Percentiles rank a stretch among this genome's conserved stretches.
These are phyloP conservation scores for Camellia sinensis DNA, from an alignment of 148 eudicot species.

Conservation along the genomic window DNA sequence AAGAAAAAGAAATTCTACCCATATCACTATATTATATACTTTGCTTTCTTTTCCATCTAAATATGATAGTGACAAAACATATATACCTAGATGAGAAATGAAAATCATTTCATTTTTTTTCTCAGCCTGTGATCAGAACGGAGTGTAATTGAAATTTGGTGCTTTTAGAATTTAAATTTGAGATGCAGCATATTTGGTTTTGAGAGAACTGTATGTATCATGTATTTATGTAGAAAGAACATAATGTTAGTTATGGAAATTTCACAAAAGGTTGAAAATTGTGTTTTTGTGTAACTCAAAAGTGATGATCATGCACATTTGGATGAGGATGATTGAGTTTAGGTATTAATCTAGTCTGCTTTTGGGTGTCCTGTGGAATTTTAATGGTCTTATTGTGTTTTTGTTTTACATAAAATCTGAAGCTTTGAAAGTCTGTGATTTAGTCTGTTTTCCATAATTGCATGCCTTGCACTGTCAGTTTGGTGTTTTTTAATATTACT, in stretches of 20 bases:
- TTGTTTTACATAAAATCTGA: background rate
- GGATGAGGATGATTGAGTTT: background rate
- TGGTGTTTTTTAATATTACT: too few relatives aligned
- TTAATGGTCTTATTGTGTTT: background rate
- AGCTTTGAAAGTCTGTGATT: background rate
- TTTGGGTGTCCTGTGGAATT: background rate
- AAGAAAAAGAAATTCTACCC: too few relatives aligned
- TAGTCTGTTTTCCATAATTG: background rate
- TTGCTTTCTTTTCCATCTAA: too few relatives aligned
- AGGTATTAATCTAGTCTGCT: background rate
- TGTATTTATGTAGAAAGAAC: background rate
- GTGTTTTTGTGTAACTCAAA: background rate
- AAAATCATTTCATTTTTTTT: too few relatives aligned
- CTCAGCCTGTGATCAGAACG: too few relatives aligned
- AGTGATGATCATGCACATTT: background rate
- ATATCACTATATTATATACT: too few relatives aligned
- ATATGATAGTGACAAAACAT: too few relatives aligned
- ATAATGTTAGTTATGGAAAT: background rate
- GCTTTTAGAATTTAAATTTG: background rate
- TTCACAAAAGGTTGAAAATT: background rate
- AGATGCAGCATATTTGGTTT: background rate
- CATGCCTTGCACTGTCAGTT: background rate
- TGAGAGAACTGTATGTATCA: background rate
- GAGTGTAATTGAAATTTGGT: background rate
- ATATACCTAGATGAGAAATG: too few relatives aligned